Conservation (phyloP, 495 filamentous ascomycete species). For the Cenococcum geophilum region DNA sequence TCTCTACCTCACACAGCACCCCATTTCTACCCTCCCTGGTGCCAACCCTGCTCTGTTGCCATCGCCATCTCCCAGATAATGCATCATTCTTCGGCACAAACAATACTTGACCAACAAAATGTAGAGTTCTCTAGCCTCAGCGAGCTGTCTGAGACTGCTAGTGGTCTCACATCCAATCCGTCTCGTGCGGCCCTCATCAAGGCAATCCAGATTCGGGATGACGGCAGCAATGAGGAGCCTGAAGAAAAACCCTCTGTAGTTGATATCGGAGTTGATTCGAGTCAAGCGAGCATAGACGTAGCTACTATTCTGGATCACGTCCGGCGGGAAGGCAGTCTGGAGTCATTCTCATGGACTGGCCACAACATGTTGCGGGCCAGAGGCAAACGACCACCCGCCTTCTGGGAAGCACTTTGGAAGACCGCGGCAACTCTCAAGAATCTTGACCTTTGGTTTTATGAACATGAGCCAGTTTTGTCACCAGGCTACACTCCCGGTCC, state of each 20-base stretch:
- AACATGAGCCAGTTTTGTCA: slow-evolving; percentile 9
- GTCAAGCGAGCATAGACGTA: neutral
- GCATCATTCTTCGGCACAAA: neutral
- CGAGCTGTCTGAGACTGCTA: neutral
- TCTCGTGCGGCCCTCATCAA: neutral
- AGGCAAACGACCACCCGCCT: slow-evolving; percentile 4
- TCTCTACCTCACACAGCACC: neutral
- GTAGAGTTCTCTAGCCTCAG: neutral
- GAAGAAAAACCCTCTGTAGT: neutral
- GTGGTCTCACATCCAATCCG: neutral
- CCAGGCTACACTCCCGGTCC: neutral
- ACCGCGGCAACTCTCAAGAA: slow-evolving; percentile 6
- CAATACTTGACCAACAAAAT: neutral
- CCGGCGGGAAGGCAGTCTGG: neutral
- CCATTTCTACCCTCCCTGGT: neutral
- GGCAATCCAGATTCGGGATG: neutral
- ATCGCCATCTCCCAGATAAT: neutral
- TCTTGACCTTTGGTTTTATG: slow-evolving; percentile 16
- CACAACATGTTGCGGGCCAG: neutral
- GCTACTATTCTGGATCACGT: neutral
- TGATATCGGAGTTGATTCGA: neutral
- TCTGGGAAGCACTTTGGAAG: slow-evolving; percentile 22
- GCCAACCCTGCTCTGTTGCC: neutral
- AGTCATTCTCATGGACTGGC: neutral
- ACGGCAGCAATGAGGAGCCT: neutral